Percentiles rank a stretch among this genome's conserved stretches.
phyloP scores from a whole-genome alignment of 2,329 filamentous ascomycete species.

The Paraconiothyrium sp. region DNA sequence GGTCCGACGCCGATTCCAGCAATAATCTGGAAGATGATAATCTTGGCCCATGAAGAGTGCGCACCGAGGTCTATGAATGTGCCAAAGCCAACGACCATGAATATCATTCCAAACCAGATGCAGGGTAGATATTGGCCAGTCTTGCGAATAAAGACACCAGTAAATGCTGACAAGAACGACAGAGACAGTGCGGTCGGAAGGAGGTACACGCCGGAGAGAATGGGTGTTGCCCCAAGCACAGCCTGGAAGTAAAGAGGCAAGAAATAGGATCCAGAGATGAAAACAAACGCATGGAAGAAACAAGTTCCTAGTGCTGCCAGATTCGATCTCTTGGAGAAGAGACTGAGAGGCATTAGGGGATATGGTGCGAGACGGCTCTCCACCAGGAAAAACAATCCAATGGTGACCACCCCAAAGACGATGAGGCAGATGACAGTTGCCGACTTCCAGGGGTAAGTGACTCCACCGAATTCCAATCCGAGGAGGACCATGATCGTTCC shows the following conservation, averaged over 20 bases:
- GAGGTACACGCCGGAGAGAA: slow-evolving; percentile 78
- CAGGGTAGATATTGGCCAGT: slow-evolving; percentile 55
- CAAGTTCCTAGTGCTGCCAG: slow-evolving; percentile 71
- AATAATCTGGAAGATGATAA: slow-evolving; percentile 52
- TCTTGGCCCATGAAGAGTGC: slow-evolving; percentile 49
- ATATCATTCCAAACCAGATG: slow-evolving; percentile 48
- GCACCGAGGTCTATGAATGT: slow-evolving; percentile 49
- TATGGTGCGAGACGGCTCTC: slow-evolving; percentile 79
- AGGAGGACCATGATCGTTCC: slow-evolving; percentile 87
- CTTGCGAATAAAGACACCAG: slow-evolving; percentile 62
- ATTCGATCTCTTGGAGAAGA: slow-evolving; percentile 75
- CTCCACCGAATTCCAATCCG: slow-evolving; percentile 84
- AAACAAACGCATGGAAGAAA: slow-evolving; percentile 79
- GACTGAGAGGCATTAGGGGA: slow-evolving; percentile 77
- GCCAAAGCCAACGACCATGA: slow-evolving; percentile 52
- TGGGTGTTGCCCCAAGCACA: slow-evolving; percentile 72
- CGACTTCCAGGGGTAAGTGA: slow-evolving; percentile 77
- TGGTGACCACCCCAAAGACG: slow-evolving; percentile 72
- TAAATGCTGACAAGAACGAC: slow-evolving; percentile 68
- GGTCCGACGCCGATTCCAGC: slow-evolving; percentile 64
- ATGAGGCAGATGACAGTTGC: slow-evolving; percentile 80
- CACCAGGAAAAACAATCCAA: slow-evolving; percentile 73
- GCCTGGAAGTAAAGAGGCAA: slow-evolving; percentile 87
- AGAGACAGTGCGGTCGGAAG: slow-evolving; percentile 75
- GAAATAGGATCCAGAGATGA: slow-evolving; percentile 82